A percentile compares a stretch with the other conserved stretches of the same genome.
phyloP scores from a whole-genome alignment of 163 green algal species.

The Prototheca cutis region DNA sequence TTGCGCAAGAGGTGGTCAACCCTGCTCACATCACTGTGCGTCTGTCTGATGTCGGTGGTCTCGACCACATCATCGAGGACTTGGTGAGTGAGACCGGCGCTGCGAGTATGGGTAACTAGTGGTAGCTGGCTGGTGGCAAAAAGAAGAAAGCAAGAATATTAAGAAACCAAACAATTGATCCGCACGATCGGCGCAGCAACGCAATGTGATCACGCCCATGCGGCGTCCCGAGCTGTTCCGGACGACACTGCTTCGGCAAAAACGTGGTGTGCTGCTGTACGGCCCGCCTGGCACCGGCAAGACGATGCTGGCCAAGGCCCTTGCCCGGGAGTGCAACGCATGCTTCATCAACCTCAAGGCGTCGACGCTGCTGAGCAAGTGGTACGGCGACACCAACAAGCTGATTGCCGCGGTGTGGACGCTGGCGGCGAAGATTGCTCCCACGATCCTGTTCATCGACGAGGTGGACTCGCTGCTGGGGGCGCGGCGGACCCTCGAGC shows the following conservation, averaged over 20 bases:
- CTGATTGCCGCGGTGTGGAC: constrained; percentile 68
- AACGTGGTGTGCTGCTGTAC: constrained; percentile 76
- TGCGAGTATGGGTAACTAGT: background rate
- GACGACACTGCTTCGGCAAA: constrained; percentile 58
- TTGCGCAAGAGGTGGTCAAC: constrained; percentile 68
- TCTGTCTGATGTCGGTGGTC: constrained; percentile 54
- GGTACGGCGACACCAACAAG: constrained; percentile 71
- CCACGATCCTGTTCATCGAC: constrained; percentile 73
- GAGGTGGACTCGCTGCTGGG: constrained; percentile 59
- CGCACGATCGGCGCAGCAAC: too few relatives aligned
- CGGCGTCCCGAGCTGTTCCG: constrained; percentile 50
- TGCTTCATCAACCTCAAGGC: constrained; percentile 78
- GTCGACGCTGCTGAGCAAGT: constrained; percentile 70
- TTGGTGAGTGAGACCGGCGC: constrained; percentile 10
- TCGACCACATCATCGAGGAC: constrained; percentile 34
- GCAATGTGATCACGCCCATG: constrained; percentile 66
- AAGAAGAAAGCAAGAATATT: too few relatives aligned
- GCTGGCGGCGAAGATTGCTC: constrained; percentile 60
- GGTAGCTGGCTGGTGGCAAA: background rate
- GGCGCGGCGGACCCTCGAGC: constrained; percentile 49
- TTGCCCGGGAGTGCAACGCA: constrained; percentile 59
- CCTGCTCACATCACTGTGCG: constrained; percentile 56
- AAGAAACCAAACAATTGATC: too few relatives aligned
- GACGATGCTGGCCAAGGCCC: constrained; percentile 40
- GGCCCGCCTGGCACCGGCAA: constrained; percentile 58